These are phyloP conservation scores for Pezicula rhizophila DNA, from an alignment of 2,329 filamentous ascomycete genomes.

Conservation along the genomic window DNA sequence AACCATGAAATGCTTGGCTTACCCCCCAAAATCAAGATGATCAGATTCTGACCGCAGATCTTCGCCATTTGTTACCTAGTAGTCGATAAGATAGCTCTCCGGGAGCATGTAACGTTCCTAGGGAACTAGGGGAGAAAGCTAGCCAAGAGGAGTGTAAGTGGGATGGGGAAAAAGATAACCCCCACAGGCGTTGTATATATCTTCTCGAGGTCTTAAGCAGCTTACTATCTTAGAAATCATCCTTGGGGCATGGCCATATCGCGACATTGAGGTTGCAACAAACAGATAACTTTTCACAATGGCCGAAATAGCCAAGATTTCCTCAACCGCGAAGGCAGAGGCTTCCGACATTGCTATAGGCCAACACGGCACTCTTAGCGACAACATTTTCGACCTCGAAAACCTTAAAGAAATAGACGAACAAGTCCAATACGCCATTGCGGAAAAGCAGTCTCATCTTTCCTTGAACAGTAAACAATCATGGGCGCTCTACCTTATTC, in stretches of 20 bases:
- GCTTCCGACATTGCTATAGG: not conserved
- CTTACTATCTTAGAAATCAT: not conserved
- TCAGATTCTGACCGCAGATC: no score
- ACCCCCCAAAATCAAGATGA: no score
- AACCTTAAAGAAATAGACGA: conserved; percentile 11
- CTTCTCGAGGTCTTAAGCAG: not conserved
- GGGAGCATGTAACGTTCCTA: conserved; percentile 9
- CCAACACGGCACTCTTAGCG: not conserved
- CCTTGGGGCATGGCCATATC: not conserved
- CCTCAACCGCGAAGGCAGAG: not conserved
- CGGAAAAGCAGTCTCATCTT: conserved; percentile 8
- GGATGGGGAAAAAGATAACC: not conserved
- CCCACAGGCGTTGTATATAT: not conserved
- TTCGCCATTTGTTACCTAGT: no score
- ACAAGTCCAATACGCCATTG: conserved; percentile 10
- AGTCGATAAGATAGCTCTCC: not conserved
- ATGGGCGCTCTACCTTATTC: conserved; percentile 8
- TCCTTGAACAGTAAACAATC: conserved; percentile 7
- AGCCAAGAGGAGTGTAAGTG: not conserved
- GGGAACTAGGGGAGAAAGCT: conserved; percentile 1
- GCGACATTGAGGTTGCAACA: no score
- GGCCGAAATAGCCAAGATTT: not conserved
- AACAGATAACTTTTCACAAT: not conserved
- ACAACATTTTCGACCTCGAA: conserved; percentile 3
- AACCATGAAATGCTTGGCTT: no score